Base-by-base conservation (phyloP, 106 monocot genomes). In the Xerophyta viscosa region DNA sequence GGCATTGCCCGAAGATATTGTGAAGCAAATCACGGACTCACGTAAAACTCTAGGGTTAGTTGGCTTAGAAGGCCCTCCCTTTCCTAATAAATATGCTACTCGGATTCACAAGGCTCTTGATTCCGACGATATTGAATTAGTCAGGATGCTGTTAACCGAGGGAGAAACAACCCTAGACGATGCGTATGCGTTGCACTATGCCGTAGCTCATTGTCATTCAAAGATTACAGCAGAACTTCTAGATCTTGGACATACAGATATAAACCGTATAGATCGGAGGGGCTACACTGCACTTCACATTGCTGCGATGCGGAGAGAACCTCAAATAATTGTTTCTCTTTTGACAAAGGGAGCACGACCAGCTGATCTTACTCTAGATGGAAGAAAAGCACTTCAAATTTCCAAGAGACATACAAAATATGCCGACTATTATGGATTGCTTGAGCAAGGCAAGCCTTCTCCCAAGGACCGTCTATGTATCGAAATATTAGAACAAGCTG, bases 61-160 rank as follows among this genome's bases (percentile, higher is more conserved):
- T 28, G 27, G 17, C 26, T 17, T 17, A 4, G 44, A 59, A 44
- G 20, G 21, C 41, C 10, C 44, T 17, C 6, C 13, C 42, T 19
- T 45, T 43, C 58, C 37, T 29, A 27, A 59, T 24, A 59, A 59
- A 18, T 20, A 39, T 18, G 28, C 27, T 10, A 59, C 20, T 24
- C 42, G 58, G 27, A 59, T 59, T 20, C 58, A 59, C 44, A 59
- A 26, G 20, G 58, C 58, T 27, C 58, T 59, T 18, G 58, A 59
- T 45, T 59, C 44, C 3, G 58, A 59, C 29, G 58, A 59, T 45
- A n/a, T 45, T 14, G 58, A 59, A 24, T 39, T 59, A 19, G 58
- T 59, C 15, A 44, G 25, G 25, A 28, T 59, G 45, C 58, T 59
- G 18, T 39, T 59, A 12, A 59, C 13, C 8, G 58, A 59, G 45